Percentiles rank a stretch among this genome's conserved stretches.
Evolutionary conservation across 2,329 filamentous ascomycete genomes (phyloP).

Genomic region (Calonectria honghensis): DNA sequence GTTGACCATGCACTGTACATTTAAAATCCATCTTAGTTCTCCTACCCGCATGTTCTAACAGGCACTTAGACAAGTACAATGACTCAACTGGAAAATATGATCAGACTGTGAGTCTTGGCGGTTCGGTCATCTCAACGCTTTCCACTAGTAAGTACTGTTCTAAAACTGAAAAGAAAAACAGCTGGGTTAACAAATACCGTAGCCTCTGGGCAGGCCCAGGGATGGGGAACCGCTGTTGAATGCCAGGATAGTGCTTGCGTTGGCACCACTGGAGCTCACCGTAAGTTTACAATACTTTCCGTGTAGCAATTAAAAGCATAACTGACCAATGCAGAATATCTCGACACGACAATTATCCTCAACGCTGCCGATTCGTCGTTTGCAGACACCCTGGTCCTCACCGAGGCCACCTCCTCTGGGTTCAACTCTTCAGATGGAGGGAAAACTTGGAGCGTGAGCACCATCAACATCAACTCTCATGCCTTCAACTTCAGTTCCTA

Average conservation of each 20-base stretch:
- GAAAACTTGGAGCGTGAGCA: conserved; percentile 42
- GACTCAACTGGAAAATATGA: conserved; percentile 45
- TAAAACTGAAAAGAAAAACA: neutral
- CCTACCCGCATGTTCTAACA: neutral
- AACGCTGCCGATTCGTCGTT: conserved; percentile 38
- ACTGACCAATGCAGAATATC: conserved; percentile 35
- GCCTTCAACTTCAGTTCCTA: conserved; percentile 31
- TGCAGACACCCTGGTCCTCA: conserved; percentile 36
- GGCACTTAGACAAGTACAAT: conserved; percentile 38
- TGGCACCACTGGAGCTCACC: conserved; percentile 36
- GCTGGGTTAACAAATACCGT: neutral
- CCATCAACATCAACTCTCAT: conserved; percentile 44
- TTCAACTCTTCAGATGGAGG: conserved; percentile 43
- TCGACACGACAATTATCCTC: conserved; percentile 41
- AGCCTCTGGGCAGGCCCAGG: conserved; percentile 44
- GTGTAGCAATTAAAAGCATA: neutral
- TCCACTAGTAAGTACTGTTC: conserved; percentile 34
- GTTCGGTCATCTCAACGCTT: conserved; percentile 37
- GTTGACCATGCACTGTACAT: conserved; percentile 43
- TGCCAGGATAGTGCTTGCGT: conserved; percentile 46
- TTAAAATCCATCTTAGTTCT: too few species aligned
- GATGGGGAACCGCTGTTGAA: conserved; percentile 47
- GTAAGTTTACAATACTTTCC: conserved; percentile 4
- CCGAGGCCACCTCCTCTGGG: conserved; percentile 41
- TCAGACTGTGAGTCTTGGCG: conserved; percentile 37